Conservation (phyloP, 768 basidiomycete genomes). For the Pleurotus djamor region DNA sequence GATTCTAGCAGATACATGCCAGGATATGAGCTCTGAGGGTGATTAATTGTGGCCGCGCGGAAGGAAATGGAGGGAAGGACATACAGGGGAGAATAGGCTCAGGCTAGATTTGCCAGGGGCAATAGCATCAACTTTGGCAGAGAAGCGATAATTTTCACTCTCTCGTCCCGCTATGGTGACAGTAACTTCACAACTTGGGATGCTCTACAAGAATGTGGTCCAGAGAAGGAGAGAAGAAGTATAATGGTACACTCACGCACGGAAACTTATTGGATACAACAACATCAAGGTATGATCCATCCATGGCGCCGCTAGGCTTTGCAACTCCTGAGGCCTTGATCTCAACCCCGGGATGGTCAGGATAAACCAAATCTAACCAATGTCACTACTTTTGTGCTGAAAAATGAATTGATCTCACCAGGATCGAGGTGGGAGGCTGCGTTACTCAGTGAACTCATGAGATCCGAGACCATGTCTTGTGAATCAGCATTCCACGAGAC, state of each 20-base stretch:
- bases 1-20: conserved; percentile 71
- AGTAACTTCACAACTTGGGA: conserved; percentile 57
- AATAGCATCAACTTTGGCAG: conserved; percentile 36
- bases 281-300: conserved; percentile 63
- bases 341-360: conserved; percentile 69
- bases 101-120: conserved; percentile 57
- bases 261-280: conserved; percentile 66
- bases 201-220: conserved; percentile 24
- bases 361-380: conserved; percentile 56
- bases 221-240: conserved; percentile 7
- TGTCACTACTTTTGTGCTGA: background rate
- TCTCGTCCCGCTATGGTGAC: conserved; percentile 64
- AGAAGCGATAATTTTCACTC: conserved; percentile 59
- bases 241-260: conserved; percentile 52
- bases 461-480: conserved; percentile 44
- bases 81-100: conserved; percentile 70
- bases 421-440: conserved; percentile 51
- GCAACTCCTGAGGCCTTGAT: conserved; percentile 48
- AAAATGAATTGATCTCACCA: conserved; percentile 32
- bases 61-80: conserved; percentile 25
- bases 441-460: conserved; percentile 47
- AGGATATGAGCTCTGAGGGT: conserved; percentile 57
- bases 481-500: conserved; percentile 52
- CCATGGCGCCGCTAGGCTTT: conserved; percentile 52
- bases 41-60: background rate